These are phyloP conservation scores for Rhynchosporium agropyri DNA, from an alignment of 2,329 filamentous ascomycete species.

Conservation along the genomic window DNA sequence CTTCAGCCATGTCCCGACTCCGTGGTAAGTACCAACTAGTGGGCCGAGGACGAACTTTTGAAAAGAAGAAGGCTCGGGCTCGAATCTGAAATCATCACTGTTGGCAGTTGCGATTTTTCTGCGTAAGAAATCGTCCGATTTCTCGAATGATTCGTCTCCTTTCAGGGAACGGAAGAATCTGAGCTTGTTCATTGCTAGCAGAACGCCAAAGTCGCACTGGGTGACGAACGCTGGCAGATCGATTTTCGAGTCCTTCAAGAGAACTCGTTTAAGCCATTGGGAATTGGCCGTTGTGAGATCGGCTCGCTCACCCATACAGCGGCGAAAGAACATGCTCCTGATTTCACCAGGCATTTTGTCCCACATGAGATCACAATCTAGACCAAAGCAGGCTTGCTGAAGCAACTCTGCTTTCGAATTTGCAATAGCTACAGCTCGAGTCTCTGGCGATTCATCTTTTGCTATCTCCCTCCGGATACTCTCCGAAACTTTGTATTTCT, in stretches of 20 bases:
- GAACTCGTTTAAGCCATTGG: slow-evolving; percentile 27
- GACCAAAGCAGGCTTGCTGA: slow-evolving; percentile 11
- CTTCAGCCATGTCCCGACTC: slow-evolving; percentile 46
- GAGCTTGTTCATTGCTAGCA: slow-evolving; percentile 25
- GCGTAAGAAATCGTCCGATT: slow-evolving; percentile 2
- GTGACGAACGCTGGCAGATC: slow-evolving; percentile 26
- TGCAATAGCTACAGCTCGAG: neutral
- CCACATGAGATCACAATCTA: slow-evolving; percentile 17
- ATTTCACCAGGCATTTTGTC: slow-evolving; percentile 16
- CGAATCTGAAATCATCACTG: slow-evolving; percentile 1
- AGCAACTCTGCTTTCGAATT: slow-evolving; percentile 10
- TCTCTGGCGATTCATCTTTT: slow-evolving; percentile 11
- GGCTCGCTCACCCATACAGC: slow-evolving; percentile 13
- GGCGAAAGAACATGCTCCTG: slow-evolving; percentile 15
- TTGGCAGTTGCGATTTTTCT: neutral
- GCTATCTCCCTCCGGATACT: slow-evolving; percentile 10
- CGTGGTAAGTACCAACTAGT: slow-evolving; percentile 44
- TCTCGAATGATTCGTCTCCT: slow-evolving; percentile 6
- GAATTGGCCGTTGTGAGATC: slow-evolving; percentile 10
- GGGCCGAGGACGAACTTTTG: slow-evolving; percentile 11
- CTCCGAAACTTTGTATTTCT: slow-evolving; percentile 19
- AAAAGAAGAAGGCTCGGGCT: neutral
- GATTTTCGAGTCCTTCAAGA: slow-evolving; percentile 18
- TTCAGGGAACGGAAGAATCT: slow-evolving; percentile 24
- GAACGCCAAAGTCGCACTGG: slow-evolving; percentile 32